Evolutionary conservation across 768 basidiomycete species (phyloP), one percentile per base, ranked within the genome.

Genomic region (Pleurotus platypus): DNA sequence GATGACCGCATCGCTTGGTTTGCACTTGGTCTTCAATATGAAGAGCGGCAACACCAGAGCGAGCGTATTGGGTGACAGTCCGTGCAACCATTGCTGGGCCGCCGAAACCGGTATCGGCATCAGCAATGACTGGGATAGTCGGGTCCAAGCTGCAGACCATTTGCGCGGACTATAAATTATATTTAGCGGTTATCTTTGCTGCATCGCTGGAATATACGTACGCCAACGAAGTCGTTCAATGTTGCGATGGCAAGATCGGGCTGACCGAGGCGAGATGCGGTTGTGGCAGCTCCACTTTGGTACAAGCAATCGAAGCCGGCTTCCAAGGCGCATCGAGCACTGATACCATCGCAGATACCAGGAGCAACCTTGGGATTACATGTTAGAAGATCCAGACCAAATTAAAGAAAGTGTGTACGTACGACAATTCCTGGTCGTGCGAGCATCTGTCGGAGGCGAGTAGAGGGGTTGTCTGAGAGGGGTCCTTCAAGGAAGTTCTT

Each of bases 391-490:
- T 30, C 30, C 3, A 30, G 8, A 9, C 30, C 9, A 30, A 30
- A 30, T 30, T 30, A 30, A 30, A 11, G 30, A 30, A 30, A 9
- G 30, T 11, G 30, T 30, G 30, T 30, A 2, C 85, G 59, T 72
- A 90, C 89, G 46, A 90, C 84, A 49, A 90, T 90, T 26, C 89
- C 89, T 7, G 89, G 89, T 50, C 87, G 77, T 4, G 79, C 84
- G 6, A 86, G 75, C 78, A 86, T 72, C 62, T 87, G 85, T 39
- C 88, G 83, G 46, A 91, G 79, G 39, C 89, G 81, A 0, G 88
- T 91, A 5, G 87, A 78, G 16, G 89, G 80, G 64, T 89, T 84
- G 58, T 70, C 65, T 2, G 89, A 90, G 4, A 90, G 71, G 2
- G 87, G 85, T 0, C 87, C 88, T 5, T 88, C 79, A 47, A 86